Conservation (phyloP, 345 rosid species). For the Dipteronia dyeriana region DNA sequence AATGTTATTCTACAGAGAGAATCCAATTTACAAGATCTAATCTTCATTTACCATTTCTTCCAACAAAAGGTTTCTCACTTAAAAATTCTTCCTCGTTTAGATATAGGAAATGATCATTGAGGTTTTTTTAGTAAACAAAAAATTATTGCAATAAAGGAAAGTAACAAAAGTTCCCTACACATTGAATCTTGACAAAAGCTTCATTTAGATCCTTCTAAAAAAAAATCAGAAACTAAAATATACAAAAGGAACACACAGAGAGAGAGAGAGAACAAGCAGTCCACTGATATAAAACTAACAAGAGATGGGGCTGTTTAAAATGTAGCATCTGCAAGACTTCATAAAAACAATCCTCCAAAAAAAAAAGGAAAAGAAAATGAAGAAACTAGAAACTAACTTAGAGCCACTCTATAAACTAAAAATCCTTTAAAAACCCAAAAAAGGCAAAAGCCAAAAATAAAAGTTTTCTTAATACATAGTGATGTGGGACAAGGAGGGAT, state of each 20-base stretch:
- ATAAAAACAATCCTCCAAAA: background rate
- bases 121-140: no score
- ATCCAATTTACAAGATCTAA: background rate
- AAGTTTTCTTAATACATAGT: no score
- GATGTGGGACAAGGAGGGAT: no score
- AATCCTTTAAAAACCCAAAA: background rate
- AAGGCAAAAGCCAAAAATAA: no score
- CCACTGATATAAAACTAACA: background rate
- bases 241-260: no score
- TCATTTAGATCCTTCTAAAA: background rate
- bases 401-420: background rate
- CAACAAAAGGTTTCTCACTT: background rate
- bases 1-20: background rate
- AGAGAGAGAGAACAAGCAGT: no score
- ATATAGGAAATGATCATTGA: background rate
- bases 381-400: background rate
- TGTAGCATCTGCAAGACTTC: background rate
- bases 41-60: background rate
- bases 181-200: conserved; percentile 2
- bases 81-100: background rate
- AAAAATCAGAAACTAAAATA: background rate
- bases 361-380: background rate
- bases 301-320: background rate
- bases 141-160: no score
- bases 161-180: no score